Evolutionary conservation across 2,329 filamentous ascomycete genomes (phyloP).

Genomic region (Fusarium sp.): DNA sequence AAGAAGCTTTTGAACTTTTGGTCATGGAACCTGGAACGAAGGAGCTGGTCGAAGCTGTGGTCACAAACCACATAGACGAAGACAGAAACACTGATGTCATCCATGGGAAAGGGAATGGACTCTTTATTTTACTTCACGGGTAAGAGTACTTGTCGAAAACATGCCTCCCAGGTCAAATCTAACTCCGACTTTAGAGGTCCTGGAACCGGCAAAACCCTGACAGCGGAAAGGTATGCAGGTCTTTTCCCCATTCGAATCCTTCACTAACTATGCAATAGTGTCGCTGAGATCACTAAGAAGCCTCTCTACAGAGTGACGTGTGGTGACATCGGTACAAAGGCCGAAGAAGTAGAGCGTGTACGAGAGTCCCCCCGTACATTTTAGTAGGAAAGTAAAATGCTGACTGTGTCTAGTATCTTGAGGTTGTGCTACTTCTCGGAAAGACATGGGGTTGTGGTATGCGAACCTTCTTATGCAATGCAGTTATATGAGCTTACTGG

Average conservation of each 20-base stretch:
- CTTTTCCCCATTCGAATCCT: rapidly evolving
- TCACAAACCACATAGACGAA: background rate
- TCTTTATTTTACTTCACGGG: conserved; percentile 9
- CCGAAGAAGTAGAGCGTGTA: background rate
- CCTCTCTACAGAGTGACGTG: conserved; percentile 8
- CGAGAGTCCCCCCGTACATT: rapidly evolving
- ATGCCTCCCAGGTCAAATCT: background rate
- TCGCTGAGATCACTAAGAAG: background rate
- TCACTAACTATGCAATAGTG: background rate
- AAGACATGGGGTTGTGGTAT: conserved; percentile 17
- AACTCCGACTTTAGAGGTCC: background rate
- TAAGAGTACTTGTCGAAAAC: background rate
- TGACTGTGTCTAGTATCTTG: rapidly evolving
- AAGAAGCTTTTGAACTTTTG: background rate
- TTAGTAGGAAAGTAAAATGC: rapidly evolving
- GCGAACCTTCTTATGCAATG: rapidly evolving
- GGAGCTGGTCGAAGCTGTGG: background rate
- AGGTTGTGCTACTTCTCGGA: background rate
- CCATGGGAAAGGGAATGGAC: background rate
- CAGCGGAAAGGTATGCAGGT: background rate
- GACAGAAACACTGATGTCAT: background rate
- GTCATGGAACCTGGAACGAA: background rate
- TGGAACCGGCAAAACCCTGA: background rate
- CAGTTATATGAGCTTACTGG: rapidly evolving
- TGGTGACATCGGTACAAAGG: conserved; percentile 4